phyloP scores from a whole-genome alignment of 192 early-diverging fungal genomes.

The Thamnidium elegans region DNA sequence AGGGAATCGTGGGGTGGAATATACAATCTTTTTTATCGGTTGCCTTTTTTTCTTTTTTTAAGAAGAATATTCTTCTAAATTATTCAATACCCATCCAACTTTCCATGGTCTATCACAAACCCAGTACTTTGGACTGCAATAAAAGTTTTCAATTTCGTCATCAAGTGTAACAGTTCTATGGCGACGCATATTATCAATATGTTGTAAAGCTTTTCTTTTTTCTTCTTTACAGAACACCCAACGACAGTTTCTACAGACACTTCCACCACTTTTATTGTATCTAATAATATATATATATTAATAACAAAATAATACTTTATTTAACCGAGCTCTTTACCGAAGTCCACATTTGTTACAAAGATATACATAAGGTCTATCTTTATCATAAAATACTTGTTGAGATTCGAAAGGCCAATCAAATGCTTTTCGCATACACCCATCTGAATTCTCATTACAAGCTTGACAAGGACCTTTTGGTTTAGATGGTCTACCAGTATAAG shows the following conservation, averaged over 20 bases:
- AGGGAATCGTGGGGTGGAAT: neutral
- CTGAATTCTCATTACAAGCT: conserved; percentile 35
- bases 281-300: conserved; percentile 19
- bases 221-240: conserved; percentile 44
- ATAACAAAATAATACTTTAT: neutral
- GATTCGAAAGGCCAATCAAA: conserved; percentile 37
- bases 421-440: conserved; percentile 42
- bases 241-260: conserved; percentile 33
- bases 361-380: conserved; percentile 35
- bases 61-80: neutral
- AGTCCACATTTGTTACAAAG: conserved; percentile 44
- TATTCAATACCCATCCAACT: conserved; percentile 37
- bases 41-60: too few relatives aligned
- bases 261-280: conserved; percentile 37
- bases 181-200: conserved; percentile 31
- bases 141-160: conserved; percentile 36
- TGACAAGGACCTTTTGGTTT: conserved; percentile 36
- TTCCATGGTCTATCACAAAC: conserved; percentile 36
- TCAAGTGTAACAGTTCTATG: conserved; percentile 14
- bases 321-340: conserved; percentile 21
- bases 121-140: conserved; percentile 39
- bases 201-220: conserved; percentile 32
- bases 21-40: neutral
- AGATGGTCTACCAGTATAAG: conserved; percentile 8
- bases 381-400: conserved; percentile 25